Evolutionary conservation across 257 asterid species (phyloP).

Genomic region (Jasminum sambac): DNA sequence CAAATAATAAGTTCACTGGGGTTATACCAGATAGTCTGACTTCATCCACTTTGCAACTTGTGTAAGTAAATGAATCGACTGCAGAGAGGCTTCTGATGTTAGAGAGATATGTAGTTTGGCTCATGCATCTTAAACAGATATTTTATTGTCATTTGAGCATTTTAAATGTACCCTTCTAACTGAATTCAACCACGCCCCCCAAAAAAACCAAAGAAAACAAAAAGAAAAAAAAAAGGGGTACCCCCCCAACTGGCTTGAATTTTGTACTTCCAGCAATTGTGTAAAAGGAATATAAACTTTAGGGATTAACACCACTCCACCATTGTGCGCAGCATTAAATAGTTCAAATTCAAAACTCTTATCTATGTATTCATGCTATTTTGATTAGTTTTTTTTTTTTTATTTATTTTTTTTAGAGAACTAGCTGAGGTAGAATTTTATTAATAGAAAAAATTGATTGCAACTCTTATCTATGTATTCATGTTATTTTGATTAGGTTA

Average conservation of each 20-base stretch:
- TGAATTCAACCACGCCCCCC: too few relatives aligned
- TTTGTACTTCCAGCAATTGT: background rate
- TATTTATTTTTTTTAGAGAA: too few relatives aligned
- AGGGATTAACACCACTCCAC: too few relatives aligned
- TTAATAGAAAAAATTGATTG: too few relatives aligned
- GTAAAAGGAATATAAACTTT: background rate
- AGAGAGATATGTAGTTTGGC: background rate
- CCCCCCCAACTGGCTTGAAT: too few relatives aligned
- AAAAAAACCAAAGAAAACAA: too few relatives aligned
- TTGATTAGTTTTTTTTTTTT: too few relatives aligned
- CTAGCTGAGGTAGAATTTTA: too few relatives aligned
- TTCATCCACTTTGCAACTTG: slow-evolving; percentile 73
- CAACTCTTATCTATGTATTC: slow-evolving; percentile 4
- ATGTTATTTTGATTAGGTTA: slow-evolving; percentile 39
- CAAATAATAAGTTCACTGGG: slow-evolving; percentile 75
- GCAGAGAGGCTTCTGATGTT: background rate
- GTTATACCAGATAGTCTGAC: slow-evolving; percentile 76
- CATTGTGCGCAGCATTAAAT: too few relatives aligned
- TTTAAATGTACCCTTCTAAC: background rate
- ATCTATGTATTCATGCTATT: too few relatives aligned
- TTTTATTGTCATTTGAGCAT: background rate
- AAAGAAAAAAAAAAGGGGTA: too few relatives aligned
- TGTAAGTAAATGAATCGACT: slow-evolving; percentile 50
- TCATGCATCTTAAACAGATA: background rate
- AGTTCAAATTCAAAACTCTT: too few relatives aligned